Evolutionary conservation across 805 yeast species (phyloP).

Genomic region (Cyberlindnera meyerae): DNA sequence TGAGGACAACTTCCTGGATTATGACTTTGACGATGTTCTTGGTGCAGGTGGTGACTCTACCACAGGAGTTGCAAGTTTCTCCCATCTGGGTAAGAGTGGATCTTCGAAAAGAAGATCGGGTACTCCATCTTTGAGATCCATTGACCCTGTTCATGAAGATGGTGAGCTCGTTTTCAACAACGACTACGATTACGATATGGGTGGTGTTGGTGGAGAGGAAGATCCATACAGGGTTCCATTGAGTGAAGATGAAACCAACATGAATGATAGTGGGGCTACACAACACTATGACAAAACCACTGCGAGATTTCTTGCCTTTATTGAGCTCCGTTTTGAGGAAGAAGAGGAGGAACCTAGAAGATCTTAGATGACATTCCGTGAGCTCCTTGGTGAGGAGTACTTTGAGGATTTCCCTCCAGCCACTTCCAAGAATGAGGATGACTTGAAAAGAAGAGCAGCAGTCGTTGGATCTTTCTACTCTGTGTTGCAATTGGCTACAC

Average conservation of each 20-base stretch:
- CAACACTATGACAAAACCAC: constrained; percentile 14
- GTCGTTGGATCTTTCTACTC: constrained; percentile 26
- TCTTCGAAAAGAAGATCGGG: constrained; percentile 17
- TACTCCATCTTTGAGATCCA: constrained; percentile 7
- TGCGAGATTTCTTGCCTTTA: constrained; percentile 18
- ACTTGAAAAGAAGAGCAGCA: constrained; percentile 9
- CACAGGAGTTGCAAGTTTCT: neutral
- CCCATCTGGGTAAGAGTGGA: no score
- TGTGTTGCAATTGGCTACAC: constrained; percentile 23
- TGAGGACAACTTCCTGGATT: constrained; percentile 5
- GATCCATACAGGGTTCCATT: no score
- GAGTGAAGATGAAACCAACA: no score
- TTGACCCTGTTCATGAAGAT: constrained; percentile 16
- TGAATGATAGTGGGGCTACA: no score
- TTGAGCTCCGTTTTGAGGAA: constrained; percentile 18
- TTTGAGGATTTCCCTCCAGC: constrained; percentile 3
- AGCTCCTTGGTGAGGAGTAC: constrained; percentile 12
- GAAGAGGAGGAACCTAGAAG: constrained; percentile 16
- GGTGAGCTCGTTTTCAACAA: constrained; percentile 10
- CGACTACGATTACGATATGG: constrained; percentile 1
- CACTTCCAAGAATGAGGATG: neutral
- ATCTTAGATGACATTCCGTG: constrained; percentile 12
- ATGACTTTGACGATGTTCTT: constrained; percentile 2
- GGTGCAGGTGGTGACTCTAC: constrained; percentile 5
- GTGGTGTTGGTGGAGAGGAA: constrained; percentile 1